Percentiles rank a stretch among this genome's conserved stretches.
Conservation (phyloP, 192 early-diverging fungal genomes). For the Neocallimastix lanati region DNA sequence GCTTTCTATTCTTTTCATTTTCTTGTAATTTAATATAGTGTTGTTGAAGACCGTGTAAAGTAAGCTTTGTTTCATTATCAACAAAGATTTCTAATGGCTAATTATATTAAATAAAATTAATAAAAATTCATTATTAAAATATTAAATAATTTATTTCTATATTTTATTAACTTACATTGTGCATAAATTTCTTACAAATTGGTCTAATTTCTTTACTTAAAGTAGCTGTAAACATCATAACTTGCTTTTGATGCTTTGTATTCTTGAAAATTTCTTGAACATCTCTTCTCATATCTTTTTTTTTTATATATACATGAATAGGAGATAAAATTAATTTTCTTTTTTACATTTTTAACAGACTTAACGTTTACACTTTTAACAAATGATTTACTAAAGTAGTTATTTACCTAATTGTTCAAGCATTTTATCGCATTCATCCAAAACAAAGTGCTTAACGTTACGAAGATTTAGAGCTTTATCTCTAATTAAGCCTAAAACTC, state of each 20-base stretch:
- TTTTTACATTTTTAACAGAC: neutral
- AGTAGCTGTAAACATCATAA: conserved; percentile 97
- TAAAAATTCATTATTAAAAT: no score
- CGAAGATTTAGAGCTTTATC: conserved; percentile 62
- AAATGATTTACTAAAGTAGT: neutral
- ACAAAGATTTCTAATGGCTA: conserved; percentile 91
- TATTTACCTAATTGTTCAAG: conserved; percentile 74
- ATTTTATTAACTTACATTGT: conserved; percentile 59
- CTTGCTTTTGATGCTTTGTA: conserved; percentile 93
- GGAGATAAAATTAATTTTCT: neutral
- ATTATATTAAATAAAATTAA: no score
- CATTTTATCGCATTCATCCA: conserved; percentile 98
- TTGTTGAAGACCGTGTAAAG: conserved; percentile 91
- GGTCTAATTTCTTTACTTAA: conserved; percentile 79
- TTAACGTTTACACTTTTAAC: conserved; percentile 14
- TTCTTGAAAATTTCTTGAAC: conserved; percentile 90
- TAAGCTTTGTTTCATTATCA: conserved; percentile 93
- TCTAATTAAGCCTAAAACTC: conserved; percentile 66
- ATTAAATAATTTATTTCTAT: no score
- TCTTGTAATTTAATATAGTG: conserved; percentile 75
- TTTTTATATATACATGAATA: neutral
- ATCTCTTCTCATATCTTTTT: conserved; percentile 84
- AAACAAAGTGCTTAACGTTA: conserved; percentile 89
- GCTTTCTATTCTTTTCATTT: conserved; percentile 77
- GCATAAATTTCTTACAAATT: conserved; percentile 96